These are phyloP conservation scores for Floccularia luteovirens DNA, from an alignment of 768 basidiomycete genomes.

Conservation along the genomic window DNA sequence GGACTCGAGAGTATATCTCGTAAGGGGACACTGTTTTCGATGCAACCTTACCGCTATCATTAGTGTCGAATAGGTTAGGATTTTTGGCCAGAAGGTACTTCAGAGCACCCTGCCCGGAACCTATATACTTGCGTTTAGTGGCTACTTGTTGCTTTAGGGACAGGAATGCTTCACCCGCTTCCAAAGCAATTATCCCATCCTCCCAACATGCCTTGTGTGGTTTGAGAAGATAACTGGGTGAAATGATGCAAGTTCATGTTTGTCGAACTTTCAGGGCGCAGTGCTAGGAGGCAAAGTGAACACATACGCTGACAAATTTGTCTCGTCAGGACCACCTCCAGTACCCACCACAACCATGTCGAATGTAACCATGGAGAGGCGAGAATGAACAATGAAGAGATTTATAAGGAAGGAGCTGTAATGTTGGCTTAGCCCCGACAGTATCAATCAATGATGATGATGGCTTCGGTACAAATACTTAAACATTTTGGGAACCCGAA, in stretches of 20 bases:
- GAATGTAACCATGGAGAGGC: conserved; percentile 45
- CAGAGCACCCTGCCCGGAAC: conserved; percentile 82
- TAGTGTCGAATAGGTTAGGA: conserved; percentile 43
- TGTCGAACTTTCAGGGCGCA: too few relatives aligned
- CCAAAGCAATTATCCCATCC: conserved; percentile 76
- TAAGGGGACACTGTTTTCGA: conserved; percentile 26
- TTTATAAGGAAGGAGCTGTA: neutral
- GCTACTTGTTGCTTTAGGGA: neutral
- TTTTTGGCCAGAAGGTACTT: conserved; percentile 47
- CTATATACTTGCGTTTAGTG: too few relatives aligned
- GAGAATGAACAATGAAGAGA: neutral
- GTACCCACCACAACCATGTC: conserved; percentile 73
- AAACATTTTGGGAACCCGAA: too few relatives aligned
- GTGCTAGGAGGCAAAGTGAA: too few relatives aligned
- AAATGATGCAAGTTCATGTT: conserved; percentile 9
- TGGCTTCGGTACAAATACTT: too few relatives aligned
- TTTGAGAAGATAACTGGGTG: conserved; percentile 81
- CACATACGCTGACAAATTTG: conserved; percentile 79
- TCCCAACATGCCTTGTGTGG: conserved; percentile 58
- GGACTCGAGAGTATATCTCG: conserved; percentile 48
- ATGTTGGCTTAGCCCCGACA: too few relatives aligned
- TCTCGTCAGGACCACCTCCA: conserved; percentile 88
- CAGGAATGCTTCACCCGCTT: conserved; percentile 64
- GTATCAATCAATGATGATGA: too few relatives aligned
- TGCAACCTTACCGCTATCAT: conserved; percentile 14